These are phyloP conservation scores for Hortiboletus flavorubellus DNA, from an alignment of 768 basidiomycete genomes.

Conservation along the genomic window DNA sequence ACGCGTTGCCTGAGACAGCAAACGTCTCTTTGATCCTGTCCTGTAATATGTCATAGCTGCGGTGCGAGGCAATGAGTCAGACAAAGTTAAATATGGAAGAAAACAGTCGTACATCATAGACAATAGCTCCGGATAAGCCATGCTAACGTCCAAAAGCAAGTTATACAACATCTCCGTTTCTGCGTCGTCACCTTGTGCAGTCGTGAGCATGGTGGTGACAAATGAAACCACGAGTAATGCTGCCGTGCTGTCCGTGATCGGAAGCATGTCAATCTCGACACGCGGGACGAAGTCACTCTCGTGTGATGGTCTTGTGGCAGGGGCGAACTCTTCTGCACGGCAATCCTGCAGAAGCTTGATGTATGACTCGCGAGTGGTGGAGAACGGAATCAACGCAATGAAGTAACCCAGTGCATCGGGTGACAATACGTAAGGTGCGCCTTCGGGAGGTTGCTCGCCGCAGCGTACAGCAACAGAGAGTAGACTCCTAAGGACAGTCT, in stretches of 20 bases:
- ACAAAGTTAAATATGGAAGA: neutral
- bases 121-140: constrained; percentile 66
- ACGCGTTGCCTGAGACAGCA: constrained; percentile 65
- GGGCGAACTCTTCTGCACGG: constrained; percentile 47
- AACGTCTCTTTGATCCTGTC: constrained; percentile 73
- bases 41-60: constrained; percentile 72
- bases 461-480: constrained; percentile 57
- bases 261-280: constrained; percentile 56
- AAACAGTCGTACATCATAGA: constrained; percentile 60
- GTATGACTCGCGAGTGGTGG: constrained; percentile 54
- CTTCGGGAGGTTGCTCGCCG: constrained; percentile 35
- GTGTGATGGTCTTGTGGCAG: constrained; percentile 35
- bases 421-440: constrained; percentile 43
- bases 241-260: constrained; percentile 54
- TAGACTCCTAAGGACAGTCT: constrained; percentile 58
- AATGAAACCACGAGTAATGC: constrained; percentile 77
- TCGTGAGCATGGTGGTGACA: constrained; percentile 67
- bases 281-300: constrained; percentile 48
- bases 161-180: constrained; percentile 81
- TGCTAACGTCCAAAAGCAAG: constrained; percentile 68
- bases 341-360: constrained; percentile 62
- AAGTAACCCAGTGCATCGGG: constrained; percentile 74
- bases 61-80: constrained; percentile 5
- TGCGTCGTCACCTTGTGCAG: constrained; percentile 73
- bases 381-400: constrained; percentile 70